Evolutionary conservation across 2,329 filamentous ascomycete species (phyloP).

Genomic region (Colletotrichum simmondsii): DNA sequence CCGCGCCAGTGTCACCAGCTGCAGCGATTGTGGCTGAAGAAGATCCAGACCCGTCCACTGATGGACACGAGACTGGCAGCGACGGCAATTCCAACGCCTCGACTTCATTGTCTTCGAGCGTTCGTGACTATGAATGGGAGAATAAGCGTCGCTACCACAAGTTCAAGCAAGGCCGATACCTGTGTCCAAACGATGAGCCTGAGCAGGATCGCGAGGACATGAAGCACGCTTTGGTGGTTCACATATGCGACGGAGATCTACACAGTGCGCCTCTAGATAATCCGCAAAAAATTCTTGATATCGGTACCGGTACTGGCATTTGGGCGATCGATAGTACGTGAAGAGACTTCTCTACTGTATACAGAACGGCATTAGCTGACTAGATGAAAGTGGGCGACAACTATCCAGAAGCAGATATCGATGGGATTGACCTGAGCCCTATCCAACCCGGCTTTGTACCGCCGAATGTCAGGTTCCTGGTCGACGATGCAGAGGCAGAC

Average conservation of each 20-base stretch:
- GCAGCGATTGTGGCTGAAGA: not conserved
- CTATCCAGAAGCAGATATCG: not conserved
- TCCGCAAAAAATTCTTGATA: not conserved
- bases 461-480: conserved; percentile 39
- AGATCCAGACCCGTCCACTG: not conserved
- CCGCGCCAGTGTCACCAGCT: not conserved
- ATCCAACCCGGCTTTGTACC: conserved; percentile 31
- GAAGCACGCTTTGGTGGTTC: conserved; percentile 51
- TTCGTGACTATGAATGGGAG: conserved; percentile 53
- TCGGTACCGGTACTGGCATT: conserved; percentile 1
- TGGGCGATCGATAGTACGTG: not conserved
- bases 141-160: conserved; percentile 55
- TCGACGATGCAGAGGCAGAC: conserved; percentile 39
- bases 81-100: conserved; percentile 39
- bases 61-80: not conserved
- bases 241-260: conserved; percentile 48
- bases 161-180: conserved; percentile 50
- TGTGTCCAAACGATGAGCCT: conserved; percentile 45
- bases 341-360: no score
- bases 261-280: conserved; percentile 52
- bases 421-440: conserved; percentile 20
- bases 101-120: conserved; percentile 45
- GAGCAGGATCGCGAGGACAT: conserved; percentile 41
- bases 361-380: not conserved
- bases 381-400: conserved; percentile 2